These are phyloP conservation scores for Barnettozyma vustinii DNA, from an alignment of 805 yeast genomes.

Conservation along the genomic window DNA sequence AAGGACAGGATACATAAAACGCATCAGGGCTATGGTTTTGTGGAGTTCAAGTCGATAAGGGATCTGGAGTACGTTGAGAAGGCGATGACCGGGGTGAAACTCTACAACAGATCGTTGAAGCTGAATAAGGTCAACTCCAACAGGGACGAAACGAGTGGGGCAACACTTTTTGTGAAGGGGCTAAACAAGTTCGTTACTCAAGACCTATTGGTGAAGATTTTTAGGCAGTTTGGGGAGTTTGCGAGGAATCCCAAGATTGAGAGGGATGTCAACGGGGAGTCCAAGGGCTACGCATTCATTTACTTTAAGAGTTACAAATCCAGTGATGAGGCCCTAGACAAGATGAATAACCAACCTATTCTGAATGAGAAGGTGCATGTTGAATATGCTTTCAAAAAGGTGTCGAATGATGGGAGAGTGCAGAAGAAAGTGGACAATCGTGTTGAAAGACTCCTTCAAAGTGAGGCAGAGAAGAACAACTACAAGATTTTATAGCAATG, in stretches of 20 bases:
- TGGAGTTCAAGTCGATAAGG: slow-evolving; percentile 51
- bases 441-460: slow-evolving; percentile 67
- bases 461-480: slow-evolving; percentile 47
- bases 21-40: slow-evolving; percentile 88
- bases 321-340: slow-evolving; percentile 66
- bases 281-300: slow-evolving; percentile 64
- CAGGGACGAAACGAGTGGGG: slow-evolving; percentile 35
- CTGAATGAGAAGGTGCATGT: slow-evolving; percentile 60
- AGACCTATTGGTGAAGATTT: slow-evolving; percentile 40
- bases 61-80: slow-evolving; percentile 70
- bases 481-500: neutral
- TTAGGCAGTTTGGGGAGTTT: slow-evolving; percentile 64
- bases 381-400: slow-evolving; percentile 57
- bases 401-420: slow-evolving; percentile 12
- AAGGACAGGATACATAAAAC: slow-evolving; percentile 64
- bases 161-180: slow-evolving; percentile 65
- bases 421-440: slow-evolving; percentile 71
- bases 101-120: slow-evolving; percentile 57
- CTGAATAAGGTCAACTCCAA: slow-evolving; percentile 44
- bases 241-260: slow-evolving; percentile 44
- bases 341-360: slow-evolving; percentile 62
- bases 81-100: slow-evolving; percentile 51
- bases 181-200: slow-evolving; percentile 64
- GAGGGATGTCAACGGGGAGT: slow-evolving; percentile 41
- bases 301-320: slow-evolving; percentile 57